These are phyloP conservation scores for Grifola frondosa DNA, from an alignment of 1,284 basidiomycete genomes.

Conservation along the genomic window DNA sequence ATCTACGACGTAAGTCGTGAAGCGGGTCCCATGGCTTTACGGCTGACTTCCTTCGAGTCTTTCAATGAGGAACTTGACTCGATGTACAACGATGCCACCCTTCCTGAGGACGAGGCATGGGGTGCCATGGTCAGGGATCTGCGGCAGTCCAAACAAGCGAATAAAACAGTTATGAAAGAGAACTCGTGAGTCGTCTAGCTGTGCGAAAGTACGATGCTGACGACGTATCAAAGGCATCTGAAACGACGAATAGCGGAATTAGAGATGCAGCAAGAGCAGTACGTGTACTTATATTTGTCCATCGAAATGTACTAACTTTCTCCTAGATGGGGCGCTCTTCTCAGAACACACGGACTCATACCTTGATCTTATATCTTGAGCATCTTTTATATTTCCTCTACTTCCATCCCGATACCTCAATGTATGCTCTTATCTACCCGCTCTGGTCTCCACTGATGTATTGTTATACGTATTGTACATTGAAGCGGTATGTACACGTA, in stretches of 20 bases:
- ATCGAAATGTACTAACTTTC: conserved; percentile 1
- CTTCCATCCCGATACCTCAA: too few species aligned
- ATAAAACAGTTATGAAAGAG: conserved; percentile 71
- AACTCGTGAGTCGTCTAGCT: conserved; percentile 60
- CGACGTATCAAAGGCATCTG: conserved; percentile 49
- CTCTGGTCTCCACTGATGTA: too few species aligned
- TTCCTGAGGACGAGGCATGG: conserved; percentile 81
- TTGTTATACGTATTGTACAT: too few species aligned
- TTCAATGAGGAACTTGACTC: conserved; percentile 91
- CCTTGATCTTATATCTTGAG: conserved; percentile 24
- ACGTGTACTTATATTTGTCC: conserved; percentile 33
- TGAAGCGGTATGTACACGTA: too few species aligned
- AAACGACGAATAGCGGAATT: conserved; percentile 70
- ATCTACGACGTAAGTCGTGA: conserved; percentile 75
- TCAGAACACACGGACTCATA: conserved; percentile 61
- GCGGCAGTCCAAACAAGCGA: conserved; percentile 68
- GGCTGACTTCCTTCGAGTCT: conserved; percentile 48
- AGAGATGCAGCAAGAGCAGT: conserved; percentile 80
- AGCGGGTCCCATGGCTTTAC: conserved; percentile 7
- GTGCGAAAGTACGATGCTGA: conserved; percentile 1
- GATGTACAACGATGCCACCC: conserved; percentile 80
- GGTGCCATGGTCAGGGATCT: conserved; percentile 71
- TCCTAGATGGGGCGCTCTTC: conserved; percentile 61
- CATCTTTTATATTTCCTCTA: conserved; percentile 5
- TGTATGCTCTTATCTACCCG: too few species aligned